Conservation (phyloP, 129 eudicot genomes). For the Saussurea involucrata region DNA sequence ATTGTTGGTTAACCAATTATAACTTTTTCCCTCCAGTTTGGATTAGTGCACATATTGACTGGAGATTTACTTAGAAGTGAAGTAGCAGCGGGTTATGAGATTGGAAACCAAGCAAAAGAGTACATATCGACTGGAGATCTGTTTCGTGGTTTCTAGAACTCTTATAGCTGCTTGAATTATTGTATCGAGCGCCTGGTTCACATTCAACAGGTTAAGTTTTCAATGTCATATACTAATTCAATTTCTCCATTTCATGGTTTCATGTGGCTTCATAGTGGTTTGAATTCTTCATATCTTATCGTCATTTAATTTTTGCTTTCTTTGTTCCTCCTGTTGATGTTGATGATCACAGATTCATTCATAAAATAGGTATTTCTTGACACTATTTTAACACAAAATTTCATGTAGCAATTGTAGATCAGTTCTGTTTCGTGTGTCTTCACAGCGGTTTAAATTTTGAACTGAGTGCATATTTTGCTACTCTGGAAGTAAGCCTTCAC, state of each 20-base stretch:
- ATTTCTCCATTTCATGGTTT: background rate
- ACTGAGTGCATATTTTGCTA: background rate
- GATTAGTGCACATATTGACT: slow-evolving; percentile 94
- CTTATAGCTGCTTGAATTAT: background rate
- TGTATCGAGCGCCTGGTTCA: background rate
- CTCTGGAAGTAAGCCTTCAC: background rate
- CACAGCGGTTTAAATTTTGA: background rate
- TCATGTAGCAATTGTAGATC: background rate
- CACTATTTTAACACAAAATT: too few relatives aligned
- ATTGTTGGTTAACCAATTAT: slow-evolving; percentile 1
- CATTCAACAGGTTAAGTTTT: background rate
- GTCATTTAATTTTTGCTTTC: background rate
- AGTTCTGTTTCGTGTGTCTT: background rate
- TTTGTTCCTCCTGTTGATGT: background rate
- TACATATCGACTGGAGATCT: too few relatives aligned
- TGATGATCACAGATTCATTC: background rate
- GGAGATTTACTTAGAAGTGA: slow-evolving; percentile 99
- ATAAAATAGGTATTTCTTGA: background rate
- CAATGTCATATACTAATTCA: background rate
- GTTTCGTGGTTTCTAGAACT: background rate
- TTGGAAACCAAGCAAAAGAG: slow-evolving; percentile 98
- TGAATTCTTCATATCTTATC: too few relatives aligned
- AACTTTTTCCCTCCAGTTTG: slow-evolving; percentile 55
- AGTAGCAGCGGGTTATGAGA: slow-evolving; percentile 93
- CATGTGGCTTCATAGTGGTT: too few relatives aligned